Percentiles rank a stretch among this genome's conserved stretches.
Evolutionary conservation across 2,329 filamentous ascomycete species (phyloP).

Genomic region (Ophiostoma australiae): DNA sequence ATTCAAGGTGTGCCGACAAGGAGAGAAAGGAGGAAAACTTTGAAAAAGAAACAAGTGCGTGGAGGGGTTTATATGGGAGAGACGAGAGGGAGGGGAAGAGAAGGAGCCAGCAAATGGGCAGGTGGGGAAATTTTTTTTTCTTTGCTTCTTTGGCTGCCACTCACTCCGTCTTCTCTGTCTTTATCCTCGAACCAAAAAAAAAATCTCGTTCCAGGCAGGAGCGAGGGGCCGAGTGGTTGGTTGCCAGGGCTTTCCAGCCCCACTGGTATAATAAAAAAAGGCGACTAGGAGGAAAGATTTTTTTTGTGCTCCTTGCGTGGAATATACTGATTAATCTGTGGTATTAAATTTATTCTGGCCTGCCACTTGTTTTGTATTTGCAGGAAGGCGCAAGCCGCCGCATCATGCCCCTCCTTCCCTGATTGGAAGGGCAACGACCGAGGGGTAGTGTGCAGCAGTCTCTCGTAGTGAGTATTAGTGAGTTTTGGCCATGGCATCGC

Average conservation of each 20-base stretch:
- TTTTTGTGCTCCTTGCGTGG: constrained; percentile 19
- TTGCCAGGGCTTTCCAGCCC: constrained; percentile 28
- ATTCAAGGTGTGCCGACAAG: constrained; percentile 40
- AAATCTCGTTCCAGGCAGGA: constrained; percentile 15
- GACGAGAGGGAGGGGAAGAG: constrained; percentile 9
- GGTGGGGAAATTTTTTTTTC: constrained; percentile 20
- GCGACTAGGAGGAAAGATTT: constrained; percentile 23
- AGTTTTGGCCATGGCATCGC: neutral
- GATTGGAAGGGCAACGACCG: constrained; percentile 15
- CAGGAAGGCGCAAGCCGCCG: neutral
- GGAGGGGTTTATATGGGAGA: constrained; percentile 29
- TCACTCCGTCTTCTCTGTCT: neutral
- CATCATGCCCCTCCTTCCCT: constrained; percentile 25
- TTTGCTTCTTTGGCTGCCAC: neutral
- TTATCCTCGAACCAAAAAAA: constrained; percentile 17
- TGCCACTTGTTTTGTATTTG: neutral
- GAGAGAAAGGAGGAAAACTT: constrained; percentile 31
- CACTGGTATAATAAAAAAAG: constrained; percentile 27
- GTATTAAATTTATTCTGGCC: neutral
- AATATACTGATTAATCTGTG: constrained; percentile 1
- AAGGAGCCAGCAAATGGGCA: constrained; percentile 11
- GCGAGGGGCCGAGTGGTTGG: constrained; percentile 27
- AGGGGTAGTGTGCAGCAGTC: neutral
- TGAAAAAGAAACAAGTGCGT: constrained; percentile 27
- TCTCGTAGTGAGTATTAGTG: neutral